phyloP scores from a whole-genome alignment of 2,329 filamentous ascomycete species.

The Pseudogymnoascus sp. region DNA sequence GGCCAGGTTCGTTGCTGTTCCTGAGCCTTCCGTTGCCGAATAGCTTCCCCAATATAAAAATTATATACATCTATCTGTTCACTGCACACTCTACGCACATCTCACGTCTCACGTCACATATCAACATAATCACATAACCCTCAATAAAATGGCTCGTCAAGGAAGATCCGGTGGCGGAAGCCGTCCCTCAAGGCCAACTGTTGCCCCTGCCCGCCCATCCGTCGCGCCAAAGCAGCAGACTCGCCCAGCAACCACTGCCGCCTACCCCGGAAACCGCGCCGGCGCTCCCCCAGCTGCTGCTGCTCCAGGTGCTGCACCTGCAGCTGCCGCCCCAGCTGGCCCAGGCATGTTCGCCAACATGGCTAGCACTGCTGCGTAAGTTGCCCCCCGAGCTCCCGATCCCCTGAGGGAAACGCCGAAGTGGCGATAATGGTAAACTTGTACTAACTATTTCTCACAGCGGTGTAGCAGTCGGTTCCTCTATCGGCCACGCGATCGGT shows the following conservation, averaged over 20 bases:
- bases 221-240: conserved; percentile 53
- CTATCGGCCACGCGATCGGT: conserved; percentile 89
- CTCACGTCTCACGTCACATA: conserved; percentile 10
- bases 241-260: conserved; percentile 62
- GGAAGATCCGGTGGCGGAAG: conserved; percentile 56
- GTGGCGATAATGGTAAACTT: conserved; percentile 1
- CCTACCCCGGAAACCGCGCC: conserved; percentile 40
- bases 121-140: conserved; percentile 14
- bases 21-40: conserved; percentile 7
- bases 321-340: conserved; percentile 37
- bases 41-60: conserved; percentile 1
- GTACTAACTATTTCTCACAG: conserved; percentile 41
- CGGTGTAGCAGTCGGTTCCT: conserved; percentile 92
- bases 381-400: conserved; percentile 24
- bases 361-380: conserved; percentile 95
- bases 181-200: conserved; percentile 59
- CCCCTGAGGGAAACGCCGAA: not conserved
- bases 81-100: not conserved
- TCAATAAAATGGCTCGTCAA: conserved; percentile 66
- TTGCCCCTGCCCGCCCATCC: conserved; percentile 51
- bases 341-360: conserved; percentile 92
- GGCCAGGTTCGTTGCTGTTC: not conserved
- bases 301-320: conserved; percentile 20
- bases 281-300: conserved; percentile 37
- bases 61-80: conserved; percentile 19